phyloP scores from a whole-genome alignment of 2,329 filamentous ascomycete species.

The Remersonia thermophila region DNA sequence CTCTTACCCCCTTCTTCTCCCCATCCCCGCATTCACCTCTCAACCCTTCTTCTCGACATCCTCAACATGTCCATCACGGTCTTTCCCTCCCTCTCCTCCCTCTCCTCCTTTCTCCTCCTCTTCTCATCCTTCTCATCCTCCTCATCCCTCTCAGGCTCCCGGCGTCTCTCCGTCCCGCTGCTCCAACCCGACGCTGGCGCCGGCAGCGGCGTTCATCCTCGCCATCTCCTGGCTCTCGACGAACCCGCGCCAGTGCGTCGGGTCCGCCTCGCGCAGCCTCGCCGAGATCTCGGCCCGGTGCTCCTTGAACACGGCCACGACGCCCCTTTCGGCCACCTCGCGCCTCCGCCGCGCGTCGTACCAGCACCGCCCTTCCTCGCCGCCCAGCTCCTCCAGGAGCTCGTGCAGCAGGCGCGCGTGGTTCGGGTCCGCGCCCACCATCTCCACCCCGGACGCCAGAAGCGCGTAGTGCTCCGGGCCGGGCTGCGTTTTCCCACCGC shows the following conservation, averaged over 20 bases:
- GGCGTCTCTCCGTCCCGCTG: too few relatives aligned
- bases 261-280: constrained; percentile 46
- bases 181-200: too few relatives aligned
- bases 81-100: too few relatives aligned
- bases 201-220: constrained; percentile 33
- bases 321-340: constrained; percentile 44
- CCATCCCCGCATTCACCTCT: neutral
- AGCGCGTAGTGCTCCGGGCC: constrained; percentile 39
- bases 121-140: too few relatives aligned
- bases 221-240: constrained; percentile 50
- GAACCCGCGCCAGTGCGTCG: constrained; percentile 52
- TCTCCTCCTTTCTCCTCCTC: too few relatives aligned
- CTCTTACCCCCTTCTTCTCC: neutral
- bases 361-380: constrained; percentile 30
- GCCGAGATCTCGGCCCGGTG: constrained; percentile 38
- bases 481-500: constrained; percentile 13
- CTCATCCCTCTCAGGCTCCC: too few relatives aligned
- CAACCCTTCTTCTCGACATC: neutral
- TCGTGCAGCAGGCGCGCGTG: constrained; percentile 44
- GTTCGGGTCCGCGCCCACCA: constrained; percentile 37
- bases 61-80: neutral
- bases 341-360: constrained; percentile 25
- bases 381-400: constrained; percentile 50
- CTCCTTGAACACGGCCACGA: constrained; percentile 49
- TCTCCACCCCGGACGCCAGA: constrained; percentile 33